phyloP scores from a whole-genome alignment of 2,329 filamentous ascomycete genomes.

The Aspergillus tamarii region DNA sequence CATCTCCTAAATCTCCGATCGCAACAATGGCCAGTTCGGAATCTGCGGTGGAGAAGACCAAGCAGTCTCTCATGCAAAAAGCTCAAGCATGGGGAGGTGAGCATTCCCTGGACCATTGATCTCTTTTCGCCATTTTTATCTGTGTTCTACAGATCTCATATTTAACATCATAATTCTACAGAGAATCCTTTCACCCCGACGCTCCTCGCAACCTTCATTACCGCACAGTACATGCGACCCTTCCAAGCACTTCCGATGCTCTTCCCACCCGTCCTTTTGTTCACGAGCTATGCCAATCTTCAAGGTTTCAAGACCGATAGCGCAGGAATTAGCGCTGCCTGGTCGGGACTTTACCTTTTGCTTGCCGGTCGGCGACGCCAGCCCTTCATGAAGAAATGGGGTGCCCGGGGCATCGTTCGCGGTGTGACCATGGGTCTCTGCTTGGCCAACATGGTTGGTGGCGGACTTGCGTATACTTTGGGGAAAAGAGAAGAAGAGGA shows the following conservation, averaged over 20 bases:
- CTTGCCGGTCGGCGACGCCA: constrained; percentile 62
- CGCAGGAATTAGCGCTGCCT: constrained; percentile 66
- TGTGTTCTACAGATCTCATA: not conserved
- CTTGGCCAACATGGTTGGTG: constrained; percentile 50
- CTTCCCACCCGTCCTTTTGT: constrained; percentile 68
- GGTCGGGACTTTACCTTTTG: constrained; percentile 67
- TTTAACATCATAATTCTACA: constrained; percentile 33
- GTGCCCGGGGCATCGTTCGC: constrained; percentile 48
- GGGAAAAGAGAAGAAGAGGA: constrained; percentile 46
- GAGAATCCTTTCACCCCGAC: constrained; percentile 68
- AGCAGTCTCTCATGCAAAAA: constrained; percentile 42
- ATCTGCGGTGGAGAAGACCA: constrained; percentile 37
- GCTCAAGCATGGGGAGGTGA: constrained; percentile 49
- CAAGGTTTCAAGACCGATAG: constrained; percentile 64
- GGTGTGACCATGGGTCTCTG: constrained; percentile 51
- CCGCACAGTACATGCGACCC: constrained; percentile 68
- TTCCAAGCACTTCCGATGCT: constrained; percentile 68
- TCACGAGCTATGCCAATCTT: constrained; percentile 68
- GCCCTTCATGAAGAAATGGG: constrained; percentile 49
- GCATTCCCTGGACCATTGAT: constrained; percentile 8
- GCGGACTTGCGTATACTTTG: constrained; percentile 51
- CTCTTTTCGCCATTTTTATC: constrained; percentile 8
- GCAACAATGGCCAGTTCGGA: constrained; percentile 32
- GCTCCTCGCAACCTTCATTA: constrained; percentile 66
- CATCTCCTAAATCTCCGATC: not conserved